These are phyloP conservation scores for Linnemannia zychae DNA, from an alignment of 192 early-diverging fungal species.

Conservation along the genomic window DNA sequence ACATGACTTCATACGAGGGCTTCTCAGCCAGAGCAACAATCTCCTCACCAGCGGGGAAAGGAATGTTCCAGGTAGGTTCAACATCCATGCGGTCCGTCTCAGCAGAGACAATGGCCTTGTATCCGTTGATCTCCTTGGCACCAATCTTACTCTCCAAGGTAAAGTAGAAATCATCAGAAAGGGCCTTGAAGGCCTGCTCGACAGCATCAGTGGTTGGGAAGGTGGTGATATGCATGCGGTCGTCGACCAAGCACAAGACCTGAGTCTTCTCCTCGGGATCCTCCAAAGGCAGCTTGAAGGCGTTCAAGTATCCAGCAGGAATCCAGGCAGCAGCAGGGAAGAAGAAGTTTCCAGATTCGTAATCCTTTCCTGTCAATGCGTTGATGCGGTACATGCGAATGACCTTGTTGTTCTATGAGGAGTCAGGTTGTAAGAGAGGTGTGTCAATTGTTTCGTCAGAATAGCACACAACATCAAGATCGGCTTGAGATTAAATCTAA, in stretches of 20 bases:
- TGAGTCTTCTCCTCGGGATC: conserved; percentile 73
- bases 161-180: conserved; percentile 76
- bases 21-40: conserved; percentile 59
- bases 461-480: neutral
- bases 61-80: conserved; percentile 65
- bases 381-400: conserved; percentile 69
- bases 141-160: conserved; percentile 67
- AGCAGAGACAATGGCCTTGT: conserved; percentile 62
- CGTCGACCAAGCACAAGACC: conserved; percentile 64
- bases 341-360: conserved; percentile 39
- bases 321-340: conserved; percentile 61
- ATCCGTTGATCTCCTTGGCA: conserved; percentile 68
- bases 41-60: conserved; percentile 69
- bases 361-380: conserved; percentile 75
- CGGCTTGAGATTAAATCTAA: neutral
- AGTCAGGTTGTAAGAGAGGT: neutral
- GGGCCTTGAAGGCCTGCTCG: conserved; percentile 64
- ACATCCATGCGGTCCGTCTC: conserved; percentile 61
- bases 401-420: conserved; percentile 30
- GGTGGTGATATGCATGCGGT: conserved; percentile 61
- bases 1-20: conserved; percentile 72
- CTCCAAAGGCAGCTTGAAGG: conserved; percentile 74
- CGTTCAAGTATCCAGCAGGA: conserved; percentile 53
- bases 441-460: neutral
- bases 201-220: conserved; percentile 71